phyloP scores from a whole-genome alignment of 768 basidiomycete genomes.

The Auriculariales sp. region DNA sequence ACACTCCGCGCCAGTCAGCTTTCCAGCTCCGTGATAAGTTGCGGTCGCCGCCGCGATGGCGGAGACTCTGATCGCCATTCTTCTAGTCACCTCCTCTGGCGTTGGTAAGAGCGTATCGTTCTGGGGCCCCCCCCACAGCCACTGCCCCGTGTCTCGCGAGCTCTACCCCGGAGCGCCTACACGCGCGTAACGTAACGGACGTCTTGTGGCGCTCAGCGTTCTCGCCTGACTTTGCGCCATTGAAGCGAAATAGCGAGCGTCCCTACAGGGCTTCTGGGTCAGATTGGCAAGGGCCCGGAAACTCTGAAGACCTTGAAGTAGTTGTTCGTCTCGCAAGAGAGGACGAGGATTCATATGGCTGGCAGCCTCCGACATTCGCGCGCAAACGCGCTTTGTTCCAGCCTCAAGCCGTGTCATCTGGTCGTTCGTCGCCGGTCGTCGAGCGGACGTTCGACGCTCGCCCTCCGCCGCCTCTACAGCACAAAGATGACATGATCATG shows the following conservation, averaged over 20 bases:
- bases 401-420: not conserved
- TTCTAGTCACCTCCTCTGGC: constrained; percentile 75
- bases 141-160: constrained; percentile 55
- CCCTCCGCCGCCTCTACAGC: not conserved
- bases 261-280: not conserved
- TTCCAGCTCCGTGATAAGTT: too few relatives aligned
- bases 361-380: not conserved
- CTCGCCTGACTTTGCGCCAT: constrained; percentile 6
- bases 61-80: constrained; percentile 63
- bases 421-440: not conserved
- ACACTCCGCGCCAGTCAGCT: too few relatives aligned
- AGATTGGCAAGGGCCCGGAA: not conserved
- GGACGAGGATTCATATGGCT: not conserved
- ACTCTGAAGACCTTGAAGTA: not conserved
- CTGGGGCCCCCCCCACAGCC: constrained; percentile 72
- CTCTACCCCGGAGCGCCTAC: constrained; percentile 34
- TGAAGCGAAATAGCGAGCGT: not conserved
- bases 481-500: not conserved
- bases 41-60: too few relatives aligned
- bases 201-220: constrained; percentile 7
- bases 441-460: not conserved
- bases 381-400: not conserved
- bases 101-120: constrained; percentile 68
- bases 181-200: constrained; percentile 37
- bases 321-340: not conserved